A percentile compares a stretch with the other conserved stretches of the same genome.
phyloP scores from a whole-genome alignment of 2,329 filamentous ascomycete species.

The Paramyrothecium sp. region DNA sequence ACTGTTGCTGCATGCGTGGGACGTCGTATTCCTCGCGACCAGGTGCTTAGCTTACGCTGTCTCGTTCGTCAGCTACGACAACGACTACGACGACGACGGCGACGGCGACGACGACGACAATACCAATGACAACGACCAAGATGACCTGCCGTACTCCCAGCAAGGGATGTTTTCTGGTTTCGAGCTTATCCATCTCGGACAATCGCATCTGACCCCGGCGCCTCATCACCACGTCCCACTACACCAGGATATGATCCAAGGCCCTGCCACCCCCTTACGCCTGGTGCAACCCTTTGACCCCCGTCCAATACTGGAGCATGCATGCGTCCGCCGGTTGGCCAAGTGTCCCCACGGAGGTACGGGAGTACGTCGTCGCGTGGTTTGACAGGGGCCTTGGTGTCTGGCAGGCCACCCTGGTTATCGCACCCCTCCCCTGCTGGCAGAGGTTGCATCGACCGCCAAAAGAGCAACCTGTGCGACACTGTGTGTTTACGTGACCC shows the following conservation, averaged over 20 bases:
- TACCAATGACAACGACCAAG: neutral
- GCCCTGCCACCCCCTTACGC: neutral
- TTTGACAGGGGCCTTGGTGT: neutral
- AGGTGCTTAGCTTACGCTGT: no score
- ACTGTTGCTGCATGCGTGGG: neutral
- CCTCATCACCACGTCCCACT: no score
- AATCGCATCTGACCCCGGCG: no score
- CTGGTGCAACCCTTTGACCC: neutral
- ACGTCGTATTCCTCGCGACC: neutral
- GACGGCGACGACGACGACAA: neutral
- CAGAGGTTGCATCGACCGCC: neutral
- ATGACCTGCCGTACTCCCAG: no score
- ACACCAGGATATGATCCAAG: neutral
- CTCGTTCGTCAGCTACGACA: neutral
- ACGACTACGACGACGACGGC: neutral
- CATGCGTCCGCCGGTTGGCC: neutral
- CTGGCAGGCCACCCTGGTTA: neutral
- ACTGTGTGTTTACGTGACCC: neutral
- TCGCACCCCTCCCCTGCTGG: neutral
- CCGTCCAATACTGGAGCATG: neutral
- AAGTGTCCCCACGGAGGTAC: neutral
- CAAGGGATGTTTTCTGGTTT: no score
- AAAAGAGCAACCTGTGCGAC: conserved; percentile 1
- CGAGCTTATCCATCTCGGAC: no score
- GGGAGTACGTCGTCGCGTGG: neutral